Evolutionary conservation across 2,329 filamentous ascomycete species (phyloP).

Genomic region (Arachnopeziza araneosa): DNA sequence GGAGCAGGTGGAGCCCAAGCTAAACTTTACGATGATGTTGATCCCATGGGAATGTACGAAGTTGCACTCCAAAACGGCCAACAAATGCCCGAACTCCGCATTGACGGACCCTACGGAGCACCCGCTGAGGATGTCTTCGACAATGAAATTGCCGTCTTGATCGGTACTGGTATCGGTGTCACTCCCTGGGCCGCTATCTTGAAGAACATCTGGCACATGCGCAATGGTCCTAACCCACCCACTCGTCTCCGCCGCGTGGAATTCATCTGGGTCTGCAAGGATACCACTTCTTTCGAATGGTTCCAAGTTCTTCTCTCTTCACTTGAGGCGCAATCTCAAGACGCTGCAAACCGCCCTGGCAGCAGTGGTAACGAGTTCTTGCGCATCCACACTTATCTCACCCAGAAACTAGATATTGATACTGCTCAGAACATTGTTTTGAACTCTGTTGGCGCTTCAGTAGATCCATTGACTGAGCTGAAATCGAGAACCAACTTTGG

Average conservation of each 20-base stretch:
- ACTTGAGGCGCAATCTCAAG: slow-evolving; percentile 77
- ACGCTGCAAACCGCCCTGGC: slow-evolving; percentile 61
- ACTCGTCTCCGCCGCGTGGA: slow-evolving; percentile 87
- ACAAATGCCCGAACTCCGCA: slow-evolving; percentile 81
- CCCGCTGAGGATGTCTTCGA: slow-evolving; percentile 97
- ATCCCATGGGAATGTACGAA: slow-evolving; percentile 96
- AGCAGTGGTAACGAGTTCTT: slow-evolving; percentile 74
- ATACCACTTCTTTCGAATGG: slow-evolving; percentile 96
- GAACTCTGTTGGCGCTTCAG: slow-evolving; percentile 82
- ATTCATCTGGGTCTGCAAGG: slow-evolving; percentile 98
- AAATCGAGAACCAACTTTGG: slow-evolving; percentile 90
- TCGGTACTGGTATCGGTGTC: slow-evolving; percentile 82
- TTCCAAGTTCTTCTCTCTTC: slow-evolving; percentile 92
- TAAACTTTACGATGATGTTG: slow-evolving; percentile 84
- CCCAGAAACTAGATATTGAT: slow-evolving; percentile 85
- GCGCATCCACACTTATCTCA: slow-evolving; percentile 96
- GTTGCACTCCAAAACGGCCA: slow-evolving; percentile 91
- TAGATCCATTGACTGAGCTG: slow-evolving; percentile 89
- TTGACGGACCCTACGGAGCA: slow-evolving; percentile 94
- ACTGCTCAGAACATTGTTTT: slow-evolving; percentile 95
- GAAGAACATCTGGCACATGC: slow-evolving; percentile 98
- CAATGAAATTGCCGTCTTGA: slow-evolving; percentile 81
- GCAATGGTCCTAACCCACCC: slow-evolving; percentile 83
- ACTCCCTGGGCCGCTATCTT: slow-evolving; percentile 83
- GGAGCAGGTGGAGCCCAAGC: slow-evolving; percentile 83